Percentiles rank a stretch among this genome's conserved stretches.
Evolutionary conservation across 371 early-diverging fungal species (phyloP).

Genomic region (Sporodiniella umbellata): DNA sequence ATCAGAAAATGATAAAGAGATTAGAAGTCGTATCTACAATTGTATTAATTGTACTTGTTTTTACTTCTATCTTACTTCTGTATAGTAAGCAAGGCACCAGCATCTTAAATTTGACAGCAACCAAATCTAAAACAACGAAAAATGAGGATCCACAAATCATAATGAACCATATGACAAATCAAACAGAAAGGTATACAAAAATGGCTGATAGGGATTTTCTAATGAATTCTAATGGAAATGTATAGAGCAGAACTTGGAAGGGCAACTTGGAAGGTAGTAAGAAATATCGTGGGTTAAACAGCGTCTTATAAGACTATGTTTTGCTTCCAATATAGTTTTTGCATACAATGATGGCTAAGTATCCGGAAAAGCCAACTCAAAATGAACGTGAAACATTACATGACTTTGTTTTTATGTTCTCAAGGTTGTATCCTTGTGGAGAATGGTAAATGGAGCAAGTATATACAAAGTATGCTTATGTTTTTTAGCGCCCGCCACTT

Average conservation of each 20-base stretch:
- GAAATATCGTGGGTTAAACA: too few species aligned
- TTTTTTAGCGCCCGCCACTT: slow-evolving; percentile 82
- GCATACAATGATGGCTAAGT: slow-evolving; percentile 97
- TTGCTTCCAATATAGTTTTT: slow-evolving; percentile 57
- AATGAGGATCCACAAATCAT: slow-evolving; percentile 35
- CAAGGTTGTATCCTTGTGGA: slow-evolving; percentile 96
- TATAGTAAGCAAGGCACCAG: background rate
- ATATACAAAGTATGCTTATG: too few species aligned
- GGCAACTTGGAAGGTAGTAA: slow-evolving; percentile 70
- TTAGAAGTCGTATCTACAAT: background rate
- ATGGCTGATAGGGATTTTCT: background rate
- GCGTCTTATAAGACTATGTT: too few species aligned
- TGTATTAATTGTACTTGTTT: background rate
- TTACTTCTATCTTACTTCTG: background rate
- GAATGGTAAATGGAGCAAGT: slow-evolving; percentile 74
- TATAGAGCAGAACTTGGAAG: slow-evolving; percentile 83
- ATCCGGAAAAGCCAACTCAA: slow-evolving; percentile 82
- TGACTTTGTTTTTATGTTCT: slow-evolving; percentile 82
- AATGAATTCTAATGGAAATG: background rate
- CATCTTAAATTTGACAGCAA: background rate
- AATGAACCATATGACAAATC: slow-evolving; percentile 81
- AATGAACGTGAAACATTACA: slow-evolving; percentile 78
- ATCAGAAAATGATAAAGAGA: background rate
- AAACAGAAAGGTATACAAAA: slow-evolving; percentile 61
- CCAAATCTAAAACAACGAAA: background rate